Conservation (phyloP, 805 yeast genomes). For the Ogataea naganishii region DNA sequence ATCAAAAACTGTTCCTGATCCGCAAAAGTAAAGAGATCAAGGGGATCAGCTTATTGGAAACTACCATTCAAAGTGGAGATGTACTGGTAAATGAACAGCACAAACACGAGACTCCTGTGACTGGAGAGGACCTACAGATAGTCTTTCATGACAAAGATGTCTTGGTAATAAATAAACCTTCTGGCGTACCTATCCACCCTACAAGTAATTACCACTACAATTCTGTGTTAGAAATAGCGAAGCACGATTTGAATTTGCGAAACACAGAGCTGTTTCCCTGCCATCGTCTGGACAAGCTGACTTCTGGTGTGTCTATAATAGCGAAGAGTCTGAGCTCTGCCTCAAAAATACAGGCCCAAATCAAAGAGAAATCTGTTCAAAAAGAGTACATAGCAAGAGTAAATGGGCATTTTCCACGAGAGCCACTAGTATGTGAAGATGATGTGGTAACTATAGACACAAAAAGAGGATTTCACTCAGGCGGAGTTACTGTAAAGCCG, state of each 20-base stretch:
- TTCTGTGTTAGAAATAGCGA: constrained; percentile 33
- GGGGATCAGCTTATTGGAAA: constrained; percentile 18
- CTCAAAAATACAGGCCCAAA: constrained; percentile 21
- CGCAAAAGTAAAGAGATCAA: constrained; percentile 15
- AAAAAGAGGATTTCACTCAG: constrained; percentile 16
- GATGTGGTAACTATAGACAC: constrained; percentile 27
- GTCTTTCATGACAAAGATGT: constrained; percentile 19
- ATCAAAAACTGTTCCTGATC: constrained; percentile 11
- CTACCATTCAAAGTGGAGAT: constrained; percentile 18
- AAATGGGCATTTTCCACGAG: constrained; percentile 30
- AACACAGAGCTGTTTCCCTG: constrained; percentile 24
- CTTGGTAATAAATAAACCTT: constrained; percentile 40
- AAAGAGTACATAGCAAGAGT: constrained; percentile 42
- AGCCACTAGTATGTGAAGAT: constrained; percentile 21
- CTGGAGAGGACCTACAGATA: constrained; percentile 7
- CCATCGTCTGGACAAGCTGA: constrained; percentile 43
- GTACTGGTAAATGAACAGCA: constrained; percentile 17
- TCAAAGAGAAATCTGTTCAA: constrained; percentile 21
- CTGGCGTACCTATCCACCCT: constrained; percentile 49
- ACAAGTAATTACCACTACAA: constrained; percentile 35
- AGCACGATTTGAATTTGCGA: constrained; percentile 19
- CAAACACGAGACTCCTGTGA: constrained; percentile 21
- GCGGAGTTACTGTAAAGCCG: no score
- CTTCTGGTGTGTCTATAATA: constrained; percentile 41
- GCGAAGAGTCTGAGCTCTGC: constrained; percentile 29